Conservation (phyloP, 2,329 filamentous ascomycete genomes). For the Mycocentrospora acerina region DNA sequence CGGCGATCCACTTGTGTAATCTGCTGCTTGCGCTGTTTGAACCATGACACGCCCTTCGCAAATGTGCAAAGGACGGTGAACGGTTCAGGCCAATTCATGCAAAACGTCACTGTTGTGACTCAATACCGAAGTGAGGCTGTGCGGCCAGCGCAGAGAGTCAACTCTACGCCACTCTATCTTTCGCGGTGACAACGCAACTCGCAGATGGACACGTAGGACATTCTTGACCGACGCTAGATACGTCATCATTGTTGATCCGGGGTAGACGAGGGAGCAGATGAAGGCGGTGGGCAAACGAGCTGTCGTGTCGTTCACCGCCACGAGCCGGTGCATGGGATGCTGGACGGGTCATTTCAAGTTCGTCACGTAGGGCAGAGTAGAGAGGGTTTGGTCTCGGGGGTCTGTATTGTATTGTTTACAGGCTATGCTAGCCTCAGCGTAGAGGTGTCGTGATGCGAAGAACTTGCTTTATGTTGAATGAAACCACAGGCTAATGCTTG, state of each 20-base stretch:
- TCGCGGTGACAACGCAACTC: slow-evolving; percentile 25
- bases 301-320: slow-evolving; percentile 32
- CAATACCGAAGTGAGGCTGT: slow-evolving; percentile 18
- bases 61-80: slow-evolving; percentile 21
- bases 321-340: slow-evolving; percentile 21
- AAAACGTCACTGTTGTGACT: slow-evolving; percentile 7
- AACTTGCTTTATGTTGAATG: slow-evolving; percentile 15
- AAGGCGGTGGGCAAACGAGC: slow-evolving; percentile 17
- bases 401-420: slow-evolving; percentile 15
- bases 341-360: slow-evolving; percentile 16
- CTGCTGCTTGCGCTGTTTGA: too few relatives aligned
- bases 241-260: slow-evolving; percentile 29
- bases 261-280: slow-evolving; percentile 14
- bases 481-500: slow-evolving; percentile 15
- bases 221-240: slow-evolving; percentile 28
- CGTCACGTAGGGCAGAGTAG: slow-evolving; percentile 11
- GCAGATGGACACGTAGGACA: slow-evolving; percentile 28
- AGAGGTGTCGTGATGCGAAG: slow-evolving; percentile 19
- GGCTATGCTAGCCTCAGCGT: slow-evolving; percentile 14
- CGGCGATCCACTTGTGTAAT: slow-evolving; percentile 1
- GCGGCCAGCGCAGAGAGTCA: slow-evolving; percentile 22
- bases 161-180: slow-evolving; percentile 12
- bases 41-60: slow-evolving; percentile 8
- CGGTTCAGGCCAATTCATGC: slow-evolving; percentile 28
- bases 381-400: slow-evolving; percentile 14